Base-by-base conservation (phyloP, 192 early-diverging fungal genomes). In the Thamnidium elegans region DNA sequence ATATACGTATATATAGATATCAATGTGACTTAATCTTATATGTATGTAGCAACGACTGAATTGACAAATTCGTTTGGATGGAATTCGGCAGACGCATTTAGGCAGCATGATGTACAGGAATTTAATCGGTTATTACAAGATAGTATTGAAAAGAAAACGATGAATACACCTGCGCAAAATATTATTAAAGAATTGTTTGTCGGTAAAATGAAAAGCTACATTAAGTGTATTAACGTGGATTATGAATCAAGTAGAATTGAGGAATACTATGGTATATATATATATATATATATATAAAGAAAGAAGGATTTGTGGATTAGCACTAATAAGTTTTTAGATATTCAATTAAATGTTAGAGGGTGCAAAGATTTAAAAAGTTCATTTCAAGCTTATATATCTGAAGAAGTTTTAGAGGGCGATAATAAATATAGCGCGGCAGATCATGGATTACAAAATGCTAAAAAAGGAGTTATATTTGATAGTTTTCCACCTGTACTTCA, bases 21-120 rank as follows among this genome's bases (percentile, higher is more conserved):
- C 7, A 11, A 10, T 30, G 23, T 26, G 20, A 26, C 4, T 30
- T 52, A 52, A 13, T 26, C 10, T 23, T 5, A 58, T 58, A 17
- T 43, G 17, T 58, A 9, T 26, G 4, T 44, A 59, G 58, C 42
- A 30, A 99, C 97, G 0, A 93, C 83, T 4, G 97, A 98, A 78
- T 79, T 99, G 66, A 99, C 97, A 48, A 86, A 88, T 71, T 95
- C 94, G 0, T 99, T 99, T 86, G 97, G 97, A 32, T 99, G 97
- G 97, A 90, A 96, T 71, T 89, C 94, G 13, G 55, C 87, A 45
- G 97, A 97, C 23, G 87, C 92, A 17, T 99, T 97, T 67, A 89
- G 88, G 84, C 96, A 99, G 81, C 97, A 99, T 68, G 97, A 99
- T 77, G 91, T 98, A 17, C 95, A 97, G 68, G 96, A 97, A 73